A percentile compares a stretch with the other conserved stretches of the same genome.
Conservation (phyloP, 306 rosid genomes). For the Echinosophora koreensis region DNA sequence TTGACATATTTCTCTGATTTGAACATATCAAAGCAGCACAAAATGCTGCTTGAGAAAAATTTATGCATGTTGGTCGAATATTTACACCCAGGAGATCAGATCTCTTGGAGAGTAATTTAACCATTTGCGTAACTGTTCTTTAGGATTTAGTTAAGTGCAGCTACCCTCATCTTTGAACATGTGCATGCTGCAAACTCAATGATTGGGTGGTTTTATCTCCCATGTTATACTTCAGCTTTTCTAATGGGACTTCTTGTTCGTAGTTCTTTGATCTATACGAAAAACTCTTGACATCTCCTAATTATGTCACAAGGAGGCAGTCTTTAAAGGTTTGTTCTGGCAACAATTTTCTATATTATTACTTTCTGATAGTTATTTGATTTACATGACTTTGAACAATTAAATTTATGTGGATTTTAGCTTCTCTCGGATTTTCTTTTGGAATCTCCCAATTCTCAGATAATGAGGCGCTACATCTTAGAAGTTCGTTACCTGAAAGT, state of each 20-base stretch:
- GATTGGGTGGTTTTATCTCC: slow-evolving; percentile 34
- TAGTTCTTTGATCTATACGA: slow-evolving; percentile 93
- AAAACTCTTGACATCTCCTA: slow-evolving; percentile 82
- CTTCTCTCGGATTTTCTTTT: slow-evolving; percentile 90
- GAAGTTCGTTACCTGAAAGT: slow-evolving; percentile 87
- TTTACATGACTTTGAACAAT: slow-evolving; percentile 39
- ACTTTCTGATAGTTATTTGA: slow-evolving; percentile 26
- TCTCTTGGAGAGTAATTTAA: slow-evolving; percentile 45
- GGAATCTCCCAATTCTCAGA: slow-evolving; percentile 85
- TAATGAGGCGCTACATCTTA: slow-evolving; percentile 91
- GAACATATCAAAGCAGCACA: slow-evolving; percentile 42
- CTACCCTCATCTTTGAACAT: slow-evolving; percentile 37
- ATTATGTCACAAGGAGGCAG: slow-evolving; percentile 96
- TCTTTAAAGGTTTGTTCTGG: slow-evolving; percentile 88
- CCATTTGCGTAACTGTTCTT: slow-evolving; percentile 32
- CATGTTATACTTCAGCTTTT: slow-evolving; percentile 43
- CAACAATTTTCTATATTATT: slow-evolving; percentile 33
- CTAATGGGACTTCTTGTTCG: slow-evolving; percentile 56
- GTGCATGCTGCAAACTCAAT: slow-evolving; percentile 37
- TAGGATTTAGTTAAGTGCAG: slow-evolving; percentile 41
- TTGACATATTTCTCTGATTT: slow-evolving; percentile 46
- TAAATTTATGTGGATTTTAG: slow-evolving; percentile 59
- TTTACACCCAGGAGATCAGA: slow-evolving; percentile 43
- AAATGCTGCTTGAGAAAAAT: slow-evolving; percentile 40
- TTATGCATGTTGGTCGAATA: slow-evolving; percentile 36